A percentile compares a stretch with the other conserved stretches of the same genome.
Conservation (phyloP, 345 rosid genomes). For the Gossypium australe region DNA sequence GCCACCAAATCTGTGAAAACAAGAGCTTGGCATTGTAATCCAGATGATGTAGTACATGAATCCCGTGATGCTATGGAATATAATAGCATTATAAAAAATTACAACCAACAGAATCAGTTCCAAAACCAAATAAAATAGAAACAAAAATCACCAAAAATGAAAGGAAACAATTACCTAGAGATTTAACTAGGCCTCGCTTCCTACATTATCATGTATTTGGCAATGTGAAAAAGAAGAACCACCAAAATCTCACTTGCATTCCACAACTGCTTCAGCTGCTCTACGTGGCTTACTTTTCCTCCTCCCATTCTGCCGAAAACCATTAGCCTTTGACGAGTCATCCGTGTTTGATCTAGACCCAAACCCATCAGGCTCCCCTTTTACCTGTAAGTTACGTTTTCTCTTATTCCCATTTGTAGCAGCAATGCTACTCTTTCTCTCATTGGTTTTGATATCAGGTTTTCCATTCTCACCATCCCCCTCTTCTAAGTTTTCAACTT, state of each 20-base stretch:
- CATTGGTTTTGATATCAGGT: conserved; percentile 28
- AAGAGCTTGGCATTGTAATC: background rate
- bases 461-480: conserved; percentile 51
- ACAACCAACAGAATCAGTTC: conserved; percentile 32
- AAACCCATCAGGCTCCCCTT: conserved; percentile 45
- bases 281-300: conserved; percentile 60
- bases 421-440: conserved; percentile 29
- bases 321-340: conserved; percentile 49
- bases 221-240: conserved; percentile 20
- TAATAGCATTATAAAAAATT: conserved; percentile 33
- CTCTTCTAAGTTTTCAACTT: conserved; percentile 40
- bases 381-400: conserved; percentile 40
- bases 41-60: conserved; percentile 21
- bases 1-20: background rate
- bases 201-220: conserved; percentile 17
- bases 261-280: conserved; percentile 67
- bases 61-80: conserved; percentile 14
- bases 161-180: conserved; percentile 17
- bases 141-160: conserved; percentile 25
- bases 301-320: conserved; percentile 63
- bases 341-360: conserved; percentile 41
- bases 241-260: conserved; percentile 41
- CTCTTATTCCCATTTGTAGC: conserved; percentile 62
- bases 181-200: conserved; percentile 31
- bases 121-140: conserved; percentile 13